These are phyloP conservation scores for Medicago arabica DNA, from an alignment of 306 rosid species.

Conservation along the genomic window DNA sequence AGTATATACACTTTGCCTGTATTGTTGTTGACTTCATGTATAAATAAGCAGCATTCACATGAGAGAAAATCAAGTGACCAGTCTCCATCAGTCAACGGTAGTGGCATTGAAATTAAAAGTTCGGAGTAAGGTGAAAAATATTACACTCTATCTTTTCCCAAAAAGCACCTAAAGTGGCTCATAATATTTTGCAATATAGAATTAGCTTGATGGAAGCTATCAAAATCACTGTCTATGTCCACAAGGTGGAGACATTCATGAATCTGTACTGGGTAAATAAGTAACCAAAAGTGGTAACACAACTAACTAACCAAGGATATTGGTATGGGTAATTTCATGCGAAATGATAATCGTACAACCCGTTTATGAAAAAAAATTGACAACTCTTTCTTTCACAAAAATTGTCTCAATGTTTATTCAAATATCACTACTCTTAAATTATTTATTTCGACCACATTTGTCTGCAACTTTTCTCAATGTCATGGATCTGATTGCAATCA, in stretches of 20 bases:
- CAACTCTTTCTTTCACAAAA: too few relatives aligned
- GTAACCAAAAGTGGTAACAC: conserved; percentile 7
- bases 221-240: background rate
- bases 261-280: conserved; percentile 17
- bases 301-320: background rate
- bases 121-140: background rate
- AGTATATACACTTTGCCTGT: background rate
- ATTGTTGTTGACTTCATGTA: conserved; percentile 20
- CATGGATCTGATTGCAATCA: background rate
- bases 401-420: too few relatives aligned
- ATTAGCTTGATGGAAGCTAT: background rate
- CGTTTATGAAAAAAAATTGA: too few relatives aligned
- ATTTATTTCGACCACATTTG: too few relatives aligned
- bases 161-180: background rate
- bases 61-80: conserved; percentile 23
- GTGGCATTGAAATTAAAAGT: conserved; percentile 31
- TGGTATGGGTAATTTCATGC: background rate
- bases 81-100: conserved; percentile 33
- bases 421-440: too few relatives aligned
- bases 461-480: background rate
- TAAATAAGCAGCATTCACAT: background rate
- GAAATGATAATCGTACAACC: too few relatives aligned
- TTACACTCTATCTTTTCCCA: conserved; percentile 19
- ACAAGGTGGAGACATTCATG: conserved; percentile 8
- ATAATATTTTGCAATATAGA: background rate